These are phyloP conservation scores for Ruellia speciosa DNA, from an alignment of 305 asterid species.

Conservation along the genomic window DNA sequence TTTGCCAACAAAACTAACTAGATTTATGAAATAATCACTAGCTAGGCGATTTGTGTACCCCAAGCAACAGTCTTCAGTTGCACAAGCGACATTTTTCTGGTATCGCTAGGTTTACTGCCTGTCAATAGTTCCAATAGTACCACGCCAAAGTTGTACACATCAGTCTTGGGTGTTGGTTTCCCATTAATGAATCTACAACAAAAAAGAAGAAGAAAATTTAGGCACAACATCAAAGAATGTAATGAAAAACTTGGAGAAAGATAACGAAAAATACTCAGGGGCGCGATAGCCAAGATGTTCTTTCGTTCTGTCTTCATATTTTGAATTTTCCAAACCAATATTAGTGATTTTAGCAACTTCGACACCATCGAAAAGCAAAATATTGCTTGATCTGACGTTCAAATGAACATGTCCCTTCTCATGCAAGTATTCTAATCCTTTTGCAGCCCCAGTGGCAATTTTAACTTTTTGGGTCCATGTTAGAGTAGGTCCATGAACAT, in stretches of 20 bases:
- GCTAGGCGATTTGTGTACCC: neutral
- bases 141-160: neutral
- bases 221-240: neutral
- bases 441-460: neutral
- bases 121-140: neutral
- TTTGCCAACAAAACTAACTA: neutral
- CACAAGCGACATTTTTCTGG: neutral
- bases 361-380: neutral
- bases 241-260: neutral
- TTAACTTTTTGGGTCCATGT: neutral
- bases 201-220: too few relatives aligned
- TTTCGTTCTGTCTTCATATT: too few relatives aligned
- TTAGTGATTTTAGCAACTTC: neutral
- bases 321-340: too few relatives aligned
- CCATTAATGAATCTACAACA: neutral
- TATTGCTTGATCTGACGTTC: neutral
- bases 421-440: neutral
- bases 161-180: neutral
- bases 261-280: neutral
- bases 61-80: neutral
- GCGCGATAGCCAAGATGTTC: neutral
- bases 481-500: conserved; percentile 28
- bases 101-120: neutral
- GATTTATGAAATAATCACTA: neutral
- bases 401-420: neutral